These are phyloP conservation scores for Daldinia childiae DNA, from an alignment of 495 filamentous ascomycete genomes.

Conservation along the genomic window DNA sequence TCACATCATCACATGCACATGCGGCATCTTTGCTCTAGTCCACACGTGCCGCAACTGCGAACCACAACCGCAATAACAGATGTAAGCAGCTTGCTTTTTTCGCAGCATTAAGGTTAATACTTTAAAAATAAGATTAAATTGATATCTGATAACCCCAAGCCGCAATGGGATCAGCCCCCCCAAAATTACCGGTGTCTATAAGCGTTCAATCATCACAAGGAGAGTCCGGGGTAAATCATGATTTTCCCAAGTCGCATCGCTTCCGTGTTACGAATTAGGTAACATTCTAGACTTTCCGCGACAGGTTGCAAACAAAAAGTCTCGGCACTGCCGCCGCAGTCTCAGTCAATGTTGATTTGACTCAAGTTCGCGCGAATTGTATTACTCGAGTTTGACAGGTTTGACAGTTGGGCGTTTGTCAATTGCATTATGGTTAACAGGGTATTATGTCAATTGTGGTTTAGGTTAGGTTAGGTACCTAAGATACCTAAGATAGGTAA, in stretches of 20 bases:
- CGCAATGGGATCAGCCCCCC: conserved; percentile 12
- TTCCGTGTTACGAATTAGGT: neutral
- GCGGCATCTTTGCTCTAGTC: conserved; percentile 8
- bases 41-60: conserved; percentile 25
- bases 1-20: conserved; percentile 32
- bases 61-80: conserved; percentile 7
- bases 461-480: neutral
- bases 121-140: conserved; percentile 28
- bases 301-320: conserved; percentile 2
- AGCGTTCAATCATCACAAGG: conserved; percentile 16
- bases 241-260: neutral
- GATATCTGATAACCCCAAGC: conserved; percentile 11
- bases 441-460: too few relatives aligned
- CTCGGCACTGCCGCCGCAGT: conserved; percentile 5
- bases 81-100: conserved; percentile 20
- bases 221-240: conserved; percentile 25
- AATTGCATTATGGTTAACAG: conserved; percentile 23
- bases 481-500: too few relatives aligned
- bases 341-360: conserved; percentile 7
- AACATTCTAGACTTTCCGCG: conserved; percentile 11
- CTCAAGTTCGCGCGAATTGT: conserved; percentile 15
- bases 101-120: conserved; percentile 31
- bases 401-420: conserved; percentile 26
- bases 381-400: conserved; percentile 11
- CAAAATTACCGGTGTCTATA: conserved; percentile 6